Conservation (phyloP, 306 rosid genomes). For the Gynostemma pentaphyllum region DNA sequence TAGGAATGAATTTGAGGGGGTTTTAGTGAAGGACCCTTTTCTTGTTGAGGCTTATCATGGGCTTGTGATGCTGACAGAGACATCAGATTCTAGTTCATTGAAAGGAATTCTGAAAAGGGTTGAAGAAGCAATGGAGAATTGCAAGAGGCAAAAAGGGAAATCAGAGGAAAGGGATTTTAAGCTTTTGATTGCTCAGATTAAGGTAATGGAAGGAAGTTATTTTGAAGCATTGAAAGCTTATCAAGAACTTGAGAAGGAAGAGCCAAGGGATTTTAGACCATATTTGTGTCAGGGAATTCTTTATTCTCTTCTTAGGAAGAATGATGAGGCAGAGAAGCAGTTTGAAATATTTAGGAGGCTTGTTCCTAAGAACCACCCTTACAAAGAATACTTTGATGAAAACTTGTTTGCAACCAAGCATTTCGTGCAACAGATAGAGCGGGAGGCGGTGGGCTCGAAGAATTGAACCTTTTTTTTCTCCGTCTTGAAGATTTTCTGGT, state of each 20-base stretch:
- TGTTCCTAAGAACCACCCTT: conserved; percentile 75
- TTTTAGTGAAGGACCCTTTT: conserved; percentile 44
- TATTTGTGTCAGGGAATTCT: conserved; percentile 82
- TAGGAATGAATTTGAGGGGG: conserved; percentile 30
- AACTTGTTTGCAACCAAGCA: conserved; percentile 52
- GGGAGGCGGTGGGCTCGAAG: conserved; percentile 23
- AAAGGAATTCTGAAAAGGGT: conserved; percentile 29
- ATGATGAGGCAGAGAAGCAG: conserved; percentile 69
- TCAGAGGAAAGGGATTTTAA: conserved; percentile 73
- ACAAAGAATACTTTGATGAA: conserved; percentile 58
- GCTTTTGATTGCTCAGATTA: conserved; percentile 68
- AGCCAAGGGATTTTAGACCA: conserved; percentile 85
- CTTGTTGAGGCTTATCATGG: conserved; percentile 68
- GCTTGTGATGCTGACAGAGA: conserved; percentile 40
- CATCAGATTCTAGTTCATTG: conserved; percentile 22
- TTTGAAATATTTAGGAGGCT: conserved; percentile 61
- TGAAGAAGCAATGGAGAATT: conserved; percentile 37
- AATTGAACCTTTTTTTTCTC: conserved; percentile 18
- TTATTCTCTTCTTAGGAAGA: conserved; percentile 52
- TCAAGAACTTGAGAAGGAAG: conserved; percentile 61
- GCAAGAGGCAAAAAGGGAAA: conserved; percentile 30
- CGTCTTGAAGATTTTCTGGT: conserved; percentile 10
- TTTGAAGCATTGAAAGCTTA: conserved; percentile 58
- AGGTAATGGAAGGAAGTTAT: conserved; percentile 56
- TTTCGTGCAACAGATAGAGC: conserved; percentile 33